A percentile compares a stretch with the other conserved stretches of the same genome.
Evolutionary conservation across 192 early-diverging fungal genomes (phyloP).

Genomic region (Geosiphon pyriformis): DNA sequence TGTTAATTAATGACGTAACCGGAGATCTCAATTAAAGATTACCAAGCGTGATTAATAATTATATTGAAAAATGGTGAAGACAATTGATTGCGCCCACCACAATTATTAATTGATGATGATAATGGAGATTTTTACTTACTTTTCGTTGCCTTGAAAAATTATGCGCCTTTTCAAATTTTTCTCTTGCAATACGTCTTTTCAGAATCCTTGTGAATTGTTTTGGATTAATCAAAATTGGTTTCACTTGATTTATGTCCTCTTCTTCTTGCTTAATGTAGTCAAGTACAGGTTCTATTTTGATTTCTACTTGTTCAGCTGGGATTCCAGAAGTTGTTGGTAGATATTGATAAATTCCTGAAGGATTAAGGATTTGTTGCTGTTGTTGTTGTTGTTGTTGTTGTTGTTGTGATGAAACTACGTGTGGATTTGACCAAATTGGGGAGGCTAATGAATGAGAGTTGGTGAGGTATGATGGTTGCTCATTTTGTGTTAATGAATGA

Average conservation of each 20-base stretch:
- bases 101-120: not conserved
- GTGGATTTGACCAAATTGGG: not conserved
- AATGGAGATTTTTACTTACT: not conserved
- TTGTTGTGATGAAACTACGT: not conserved
- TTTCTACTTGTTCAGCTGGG: not conserved
- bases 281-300: not conserved
- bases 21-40: not conserved
- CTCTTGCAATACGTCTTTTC: slow-evolving; percentile 85
- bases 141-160: slow-evolving; percentile 14
- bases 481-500: not conserved
- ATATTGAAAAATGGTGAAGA: not conserved
- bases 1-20: not conserved
- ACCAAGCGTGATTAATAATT: not conserved
- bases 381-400: not conserved
- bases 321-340: not conserved
- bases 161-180: slow-evolving; percentile 70
- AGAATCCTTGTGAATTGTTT: slow-evolving; percentile 88
- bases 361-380: not conserved
- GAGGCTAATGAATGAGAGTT: not conserved
- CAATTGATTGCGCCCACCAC: not conserved
- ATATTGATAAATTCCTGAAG: not conserved
- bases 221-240: slow-evolving; percentile 7
- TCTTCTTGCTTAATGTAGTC: not conserved
- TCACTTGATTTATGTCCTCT: not conserved
- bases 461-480: not conserved